phyloP scores from a whole-genome alignment of 495 filamentous ascomycete genomes.

The Talaromyces thailandensis region DNA sequence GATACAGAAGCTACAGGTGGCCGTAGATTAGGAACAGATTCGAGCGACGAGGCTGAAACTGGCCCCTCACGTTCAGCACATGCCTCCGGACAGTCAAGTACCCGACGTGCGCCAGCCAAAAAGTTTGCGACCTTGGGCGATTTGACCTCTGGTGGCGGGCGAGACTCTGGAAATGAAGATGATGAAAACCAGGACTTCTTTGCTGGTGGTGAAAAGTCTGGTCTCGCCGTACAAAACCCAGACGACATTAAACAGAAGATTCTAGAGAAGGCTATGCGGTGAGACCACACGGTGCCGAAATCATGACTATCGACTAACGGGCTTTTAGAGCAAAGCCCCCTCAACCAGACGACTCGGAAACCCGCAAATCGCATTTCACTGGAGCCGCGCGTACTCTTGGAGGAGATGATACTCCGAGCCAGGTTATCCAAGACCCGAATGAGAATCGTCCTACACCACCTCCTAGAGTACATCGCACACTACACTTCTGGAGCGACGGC shows the following conservation, averaged over 20 bases:
- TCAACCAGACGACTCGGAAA: slow-evolving; percentile 44
- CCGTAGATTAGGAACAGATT: slow-evolving; percentile 21
- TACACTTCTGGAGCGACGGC: slow-evolving; percentile 91
- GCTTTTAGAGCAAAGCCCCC: slow-evolving; percentile 46
- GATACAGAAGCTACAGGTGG: slow-evolving; percentile 24
- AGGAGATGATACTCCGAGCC: slow-evolving; percentile 76
- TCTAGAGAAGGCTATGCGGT: slow-evolving; percentile 74
- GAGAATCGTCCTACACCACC: slow-evolving; percentile 31
- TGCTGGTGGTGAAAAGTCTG: slow-evolving; percentile 94
- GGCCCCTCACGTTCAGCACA: slow-evolving; percentile 6
- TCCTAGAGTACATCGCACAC: slow-evolving; percentile 51
- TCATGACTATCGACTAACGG: not conserved
- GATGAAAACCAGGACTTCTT: slow-evolving; percentile 72
- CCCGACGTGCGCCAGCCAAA: slow-evolving; percentile 28
- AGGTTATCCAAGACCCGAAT: slow-evolving; percentile 57
- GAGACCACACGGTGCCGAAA: slow-evolving; percentile 14
- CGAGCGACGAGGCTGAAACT: slow-evolving; percentile 3
- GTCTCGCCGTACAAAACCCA: slow-evolving; percentile 89
- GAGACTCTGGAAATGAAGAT: slow-evolving; percentile 54
- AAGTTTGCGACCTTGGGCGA: slow-evolving; percentile 51
- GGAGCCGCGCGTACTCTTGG: slow-evolving; percentile 82
- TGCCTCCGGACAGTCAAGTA: slow-evolving; percentile 21
- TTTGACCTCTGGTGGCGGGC: slow-evolving; percentile 34
- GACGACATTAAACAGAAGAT: slow-evolving; percentile 66
- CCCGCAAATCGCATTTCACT: slow-evolving; percentile 56